Evolutionary conservation across 371 early-diverging fungal species (phyloP).

Genomic region (Fennellomyces sp.): DNA sequence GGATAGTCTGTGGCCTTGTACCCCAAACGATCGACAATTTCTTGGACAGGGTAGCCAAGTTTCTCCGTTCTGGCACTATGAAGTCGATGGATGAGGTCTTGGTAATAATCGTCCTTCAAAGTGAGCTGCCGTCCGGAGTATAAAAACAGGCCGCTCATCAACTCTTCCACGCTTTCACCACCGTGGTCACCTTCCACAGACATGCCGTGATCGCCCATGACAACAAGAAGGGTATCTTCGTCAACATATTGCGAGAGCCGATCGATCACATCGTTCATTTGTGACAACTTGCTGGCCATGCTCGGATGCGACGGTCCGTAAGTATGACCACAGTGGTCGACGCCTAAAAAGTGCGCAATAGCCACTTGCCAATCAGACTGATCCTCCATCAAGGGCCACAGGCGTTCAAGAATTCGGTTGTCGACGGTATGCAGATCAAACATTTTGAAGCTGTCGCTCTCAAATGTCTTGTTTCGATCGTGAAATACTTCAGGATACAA

Average conservation of each 20-base stretch:
- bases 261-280: slow-evolving; percentile 84
- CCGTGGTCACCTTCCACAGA: slow-evolving; percentile 98
- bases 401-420: slow-evolving; percentile 71
- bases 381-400: slow-evolving; percentile 55
- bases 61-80: slow-evolving; percentile 19
- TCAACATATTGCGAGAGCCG: slow-evolving; percentile 70
- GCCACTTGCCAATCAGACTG: slow-evolving; percentile 60
- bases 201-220: slow-evolving; percentile 99
- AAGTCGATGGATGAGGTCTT: slow-evolving; percentile 20
- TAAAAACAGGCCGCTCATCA: slow-evolving; percentile 84
- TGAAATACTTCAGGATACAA: slow-evolving; percentile 75
- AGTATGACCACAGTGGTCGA: slow-evolving; percentile 96
- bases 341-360: slow-evolving; percentile 93
- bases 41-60: slow-evolving; percentile 27
- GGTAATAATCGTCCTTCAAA: slow-evolving; percentile 4
- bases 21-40: slow-evolving; percentile 16
- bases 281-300: slow-evolving; percentile 81
- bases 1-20: slow-evolving; percentile 36
- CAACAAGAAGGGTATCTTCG: slow-evolving; percentile 85
- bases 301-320: slow-evolving; percentile 88
- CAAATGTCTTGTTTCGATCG: slow-evolving; percentile 58
- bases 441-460: slow-evolving; percentile 89
- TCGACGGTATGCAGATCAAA: slow-evolving; percentile 96
- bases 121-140: slow-evolving; percentile 61
- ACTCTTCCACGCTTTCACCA: slow-evolving; percentile 90